phyloP scores from a whole-genome alignment of 2,329 filamentous ascomycete species.

The Xylaria sp. region DNA sequence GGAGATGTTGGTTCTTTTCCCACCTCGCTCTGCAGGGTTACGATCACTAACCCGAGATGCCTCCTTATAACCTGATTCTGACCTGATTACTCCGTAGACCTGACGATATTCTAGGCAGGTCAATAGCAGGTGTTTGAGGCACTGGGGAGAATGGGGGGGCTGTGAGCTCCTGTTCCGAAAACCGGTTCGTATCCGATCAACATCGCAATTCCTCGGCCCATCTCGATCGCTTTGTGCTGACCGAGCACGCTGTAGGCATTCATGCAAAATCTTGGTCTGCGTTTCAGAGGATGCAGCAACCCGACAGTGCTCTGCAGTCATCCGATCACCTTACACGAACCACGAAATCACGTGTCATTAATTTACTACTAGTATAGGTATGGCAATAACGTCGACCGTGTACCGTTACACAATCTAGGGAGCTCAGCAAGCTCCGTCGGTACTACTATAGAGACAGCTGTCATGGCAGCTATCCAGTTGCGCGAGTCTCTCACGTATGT shows the following conservation, averaged over 20 bases:
- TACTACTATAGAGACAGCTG: neutral
- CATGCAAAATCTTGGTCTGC: slow-evolving; percentile 4
- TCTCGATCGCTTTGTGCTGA: slow-evolving; percentile 1
- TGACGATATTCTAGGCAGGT: neutral
- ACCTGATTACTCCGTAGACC: neutral
- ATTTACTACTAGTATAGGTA: neutral
- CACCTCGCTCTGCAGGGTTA: neutral
- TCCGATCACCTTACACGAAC: slow-evolving; percentile 17
- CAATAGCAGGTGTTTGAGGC: neutral
- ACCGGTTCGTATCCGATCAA: neutral
- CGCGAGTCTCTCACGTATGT: neutral
- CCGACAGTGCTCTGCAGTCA: slow-evolving; percentile 21
- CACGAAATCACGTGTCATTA: slow-evolving; percentile 18
- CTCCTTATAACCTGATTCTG: slow-evolving; percentile 3
- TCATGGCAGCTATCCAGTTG: slow-evolving; percentile 5
- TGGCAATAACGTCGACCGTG: neutral
- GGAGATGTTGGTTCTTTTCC: neutral
- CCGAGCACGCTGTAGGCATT: neutral
- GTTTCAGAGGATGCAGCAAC: slow-evolving; percentile 14
- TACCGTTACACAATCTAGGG: neutral
- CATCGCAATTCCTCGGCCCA: slow-evolving; percentile 23
- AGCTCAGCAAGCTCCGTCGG: neutral
- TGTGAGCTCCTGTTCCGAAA: neutral
- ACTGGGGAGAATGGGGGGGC: neutral
- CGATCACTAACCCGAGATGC: neutral